Base-by-base conservation (phyloP, 805 yeast species). In the Wickerhamomyces alni region DNA sequence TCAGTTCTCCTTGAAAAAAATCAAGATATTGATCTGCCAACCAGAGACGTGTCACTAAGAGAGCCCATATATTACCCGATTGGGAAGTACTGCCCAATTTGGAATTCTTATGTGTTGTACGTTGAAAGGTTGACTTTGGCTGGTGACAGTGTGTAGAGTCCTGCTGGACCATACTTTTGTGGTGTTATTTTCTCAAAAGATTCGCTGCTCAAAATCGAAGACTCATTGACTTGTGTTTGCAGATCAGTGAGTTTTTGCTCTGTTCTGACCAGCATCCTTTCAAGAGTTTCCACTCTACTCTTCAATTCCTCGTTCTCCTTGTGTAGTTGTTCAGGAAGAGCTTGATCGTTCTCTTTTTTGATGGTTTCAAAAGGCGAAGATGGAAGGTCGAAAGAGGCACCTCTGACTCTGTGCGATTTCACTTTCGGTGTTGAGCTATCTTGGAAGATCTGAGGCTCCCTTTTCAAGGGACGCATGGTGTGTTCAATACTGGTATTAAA, bases 241-340 rank as follows among this genome's bases (percentile, higher is more conserved):
- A 30, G 33, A 6, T 30, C 24, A 6, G 13, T 6, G 4, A 30
- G 15, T 30, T 30, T 30, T 24, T 30, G 13, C 15, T 30, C 35
- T n/a, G 35, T n/a, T 12, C 21, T 13, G 10, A 46, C 46, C 12
- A 51, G 42, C 2, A 54, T 48, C 34, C 38, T 34, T 25, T 53
- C 54, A 12, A 51, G 41, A 7, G 28, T 29, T 8, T 42, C 40
- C 5, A 53, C 43, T 30, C 52, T 48, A 9, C 31, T 40, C 11
- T 43, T 46, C 19, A 53, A 36, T 19, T 41, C 39, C 22, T 32
- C 29, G 8, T 41, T 38, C 24, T 41, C 34, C 13, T 33, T 31
- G 5, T 28, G 31, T 4, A 28, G 15, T 26, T 12, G 17, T 7
- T 38, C 32, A n/a, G 30, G 17, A 24, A 33, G 39, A 10, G 22